A percentile compares a stretch with the other conserved stretches of the same genome.
Evolutionary conservation across 2,329 filamentous ascomycete genomes (phyloP).

Genomic region (Sclerotiophoma versabilis): DNA sequence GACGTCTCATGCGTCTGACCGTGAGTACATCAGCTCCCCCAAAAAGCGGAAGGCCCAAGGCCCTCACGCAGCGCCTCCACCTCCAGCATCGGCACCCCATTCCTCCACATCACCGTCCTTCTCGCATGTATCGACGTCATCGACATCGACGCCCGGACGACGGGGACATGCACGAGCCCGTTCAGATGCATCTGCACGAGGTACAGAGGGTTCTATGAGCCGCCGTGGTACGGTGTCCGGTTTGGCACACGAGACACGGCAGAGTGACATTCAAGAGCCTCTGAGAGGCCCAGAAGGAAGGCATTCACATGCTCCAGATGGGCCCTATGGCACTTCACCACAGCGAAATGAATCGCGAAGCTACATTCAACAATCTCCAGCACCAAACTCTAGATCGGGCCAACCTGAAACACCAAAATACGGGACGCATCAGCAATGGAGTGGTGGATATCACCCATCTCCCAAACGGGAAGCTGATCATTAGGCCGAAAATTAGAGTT

Average conservation of each 20-base stretch:
- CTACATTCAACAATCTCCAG: slow-evolving; percentile 33
- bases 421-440: slow-evolving; percentile 42
- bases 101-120: slow-evolving; percentile 58
- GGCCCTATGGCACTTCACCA: slow-evolving; percentile 27
- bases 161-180: slow-evolving; percentile 69
- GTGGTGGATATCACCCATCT: slow-evolving; percentile 43
- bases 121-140: slow-evolving; percentile 64
- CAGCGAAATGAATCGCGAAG: slow-evolving; percentile 32
- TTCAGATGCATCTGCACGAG: slow-evolving; percentile 65
- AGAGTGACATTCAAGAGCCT: slow-evolving; percentile 35
- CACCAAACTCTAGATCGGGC: slow-evolving; percentile 35
- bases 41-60: slow-evolving; percentile 81
- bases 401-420: slow-evolving; percentile 46
- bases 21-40: slow-evolving; percentile 75
- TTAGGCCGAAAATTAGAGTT: slow-evolving; percentile 36
- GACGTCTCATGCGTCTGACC: slow-evolving; percentile 57
- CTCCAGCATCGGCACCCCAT: slow-evolving; percentile 58
- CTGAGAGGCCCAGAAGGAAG: slow-evolving; percentile 33
- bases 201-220: slow-evolving; percentile 42
- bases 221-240: slow-evolving; percentile 44
- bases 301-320: slow-evolving; percentile 28
- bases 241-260: slow-evolving; percentile 41
- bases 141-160: slow-evolving; percentile 63
- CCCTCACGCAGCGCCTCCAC: slow-evolving; percentile 59
- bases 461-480: slow-evolving; percentile 48